Evolutionary conservation across 1,284 basidiomycete genomes (phyloP).

Genomic region (Macrocystidia cucumis): DNA sequence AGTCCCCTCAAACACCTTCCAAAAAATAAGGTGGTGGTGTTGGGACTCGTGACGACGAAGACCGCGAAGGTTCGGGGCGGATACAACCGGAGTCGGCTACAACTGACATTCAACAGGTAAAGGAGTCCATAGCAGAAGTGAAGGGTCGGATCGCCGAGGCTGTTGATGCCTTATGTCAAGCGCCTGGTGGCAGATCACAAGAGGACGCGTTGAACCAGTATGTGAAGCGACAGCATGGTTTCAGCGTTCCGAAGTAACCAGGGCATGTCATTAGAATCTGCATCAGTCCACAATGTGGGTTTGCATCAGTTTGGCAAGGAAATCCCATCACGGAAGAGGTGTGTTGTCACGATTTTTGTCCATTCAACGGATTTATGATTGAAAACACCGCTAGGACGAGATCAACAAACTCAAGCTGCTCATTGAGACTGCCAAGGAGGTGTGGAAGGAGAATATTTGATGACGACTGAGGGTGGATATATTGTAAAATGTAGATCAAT

Average conservation of each 20-base stretch:
- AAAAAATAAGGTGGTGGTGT: conserved; percentile 56
- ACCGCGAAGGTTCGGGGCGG: conserved; percentile 36
- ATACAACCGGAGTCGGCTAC: not conserved
- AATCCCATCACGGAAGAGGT: conserved; percentile 51
- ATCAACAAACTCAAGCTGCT: conserved; percentile 46
- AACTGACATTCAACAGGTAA: conserved; percentile 26
- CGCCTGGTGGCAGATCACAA: conserved; percentile 40
- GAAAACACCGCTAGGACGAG: conserved; percentile 26
- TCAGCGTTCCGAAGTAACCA: conserved; percentile 5
- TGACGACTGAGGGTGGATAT: not conserved
- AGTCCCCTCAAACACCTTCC: conserved; percentile 62
- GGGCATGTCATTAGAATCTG: conserved; percentile 37
- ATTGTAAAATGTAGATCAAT: not conserved
- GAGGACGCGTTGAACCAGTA: conserved; percentile 56
- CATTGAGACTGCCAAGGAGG: conserved; percentile 40
- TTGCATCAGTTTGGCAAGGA: conserved; percentile 62
- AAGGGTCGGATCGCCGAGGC: conserved; percentile 58
- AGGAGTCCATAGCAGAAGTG: conserved; percentile 54
- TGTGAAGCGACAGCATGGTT: conserved; percentile 15
- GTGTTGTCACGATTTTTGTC: conserved; percentile 5
- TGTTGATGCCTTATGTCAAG: conserved; percentile 47
- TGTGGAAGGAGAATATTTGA: conserved; percentile 29
- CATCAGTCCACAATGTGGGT: conserved; percentile 73
- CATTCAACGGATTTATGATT: not conserved
- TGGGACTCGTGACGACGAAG: conserved; percentile 74